These are phyloP conservation scores for Sarcodon aspratus DNA, from an alignment of 768 basidiomycete species.

Conservation along the genomic window DNA sequence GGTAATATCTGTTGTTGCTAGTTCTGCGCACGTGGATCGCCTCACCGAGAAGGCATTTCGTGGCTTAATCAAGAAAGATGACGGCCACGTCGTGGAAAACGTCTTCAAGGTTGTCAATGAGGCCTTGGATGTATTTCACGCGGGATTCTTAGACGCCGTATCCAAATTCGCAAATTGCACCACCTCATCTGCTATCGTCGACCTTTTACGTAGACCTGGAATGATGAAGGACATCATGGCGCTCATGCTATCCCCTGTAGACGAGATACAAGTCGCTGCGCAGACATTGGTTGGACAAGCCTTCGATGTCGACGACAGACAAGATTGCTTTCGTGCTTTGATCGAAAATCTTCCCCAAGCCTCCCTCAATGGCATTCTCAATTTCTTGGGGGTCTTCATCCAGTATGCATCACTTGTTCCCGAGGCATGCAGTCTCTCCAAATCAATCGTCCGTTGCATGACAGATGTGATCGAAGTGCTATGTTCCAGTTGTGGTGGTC, in stretches of 20 bases:
- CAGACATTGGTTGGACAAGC: conserved; percentile 77
- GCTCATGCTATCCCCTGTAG: conserved; percentile 76
- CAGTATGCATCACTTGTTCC: conserved; percentile 50
- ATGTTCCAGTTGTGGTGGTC: conserved; percentile 59
- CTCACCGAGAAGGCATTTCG: conserved; percentile 44
- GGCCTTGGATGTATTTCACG: conserved; percentile 43
- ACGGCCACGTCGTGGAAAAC: conserved; percentile 9
- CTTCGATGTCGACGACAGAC: conserved; percentile 81
- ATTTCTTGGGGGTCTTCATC: conserved; percentile 58
- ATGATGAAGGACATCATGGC: conserved; percentile 49
- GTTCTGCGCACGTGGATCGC: conserved; percentile 54
- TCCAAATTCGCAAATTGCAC: conserved; percentile 57
- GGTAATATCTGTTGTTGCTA: conserved; percentile 46
- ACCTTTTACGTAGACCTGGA: conserved; percentile 42
- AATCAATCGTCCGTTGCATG: conserved; percentile 83
- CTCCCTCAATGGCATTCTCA: conserved; percentile 59
- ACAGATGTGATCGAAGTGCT: conserved; percentile 88
- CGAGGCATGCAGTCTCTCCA: conserved; percentile 85
- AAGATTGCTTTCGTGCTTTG: conserved; percentile 78
- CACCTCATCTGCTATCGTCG: conserved; percentile 34
- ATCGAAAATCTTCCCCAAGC: conserved; percentile 54
- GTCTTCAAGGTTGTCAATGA: conserved; percentile 50
- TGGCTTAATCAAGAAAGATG: conserved; percentile 20
- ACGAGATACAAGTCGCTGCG: conserved; percentile 60
- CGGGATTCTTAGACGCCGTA: conserved; percentile 51